phyloP scores from a whole-genome alignment of 2,329 filamentous ascomycete genomes.

The Pezicula carpinea region DNA sequence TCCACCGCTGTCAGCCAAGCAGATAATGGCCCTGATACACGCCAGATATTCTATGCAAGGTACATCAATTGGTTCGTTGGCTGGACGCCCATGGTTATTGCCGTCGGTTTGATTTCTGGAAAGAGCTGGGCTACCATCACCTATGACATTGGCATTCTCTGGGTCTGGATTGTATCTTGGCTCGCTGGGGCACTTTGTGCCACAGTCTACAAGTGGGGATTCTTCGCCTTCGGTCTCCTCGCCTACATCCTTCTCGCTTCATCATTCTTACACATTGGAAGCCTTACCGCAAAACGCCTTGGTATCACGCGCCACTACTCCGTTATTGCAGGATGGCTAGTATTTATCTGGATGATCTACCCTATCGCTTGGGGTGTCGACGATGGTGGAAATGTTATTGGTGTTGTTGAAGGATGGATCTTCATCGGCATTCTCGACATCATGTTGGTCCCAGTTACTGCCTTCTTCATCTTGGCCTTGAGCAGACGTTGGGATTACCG shows the following conservation, averaged over 20 bases:
- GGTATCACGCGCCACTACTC: slow-evolving; percentile 51
- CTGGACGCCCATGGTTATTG: slow-evolving; percentile 46
- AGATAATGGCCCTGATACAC: slow-evolving; percentile 41
- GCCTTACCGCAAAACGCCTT: slow-evolving; percentile 48
- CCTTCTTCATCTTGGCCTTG: slow-evolving; percentile 10
- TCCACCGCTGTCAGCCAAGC: slow-evolving; percentile 55
- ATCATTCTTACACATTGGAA: slow-evolving; percentile 50
- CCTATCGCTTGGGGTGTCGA: slow-evolving; percentile 59
- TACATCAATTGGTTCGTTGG: slow-evolving; percentile 60
- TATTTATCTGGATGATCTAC: slow-evolving; percentile 59
- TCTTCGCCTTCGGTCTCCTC: slow-evolving; percentile 52
- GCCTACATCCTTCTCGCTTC: slow-evolving; percentile 56
- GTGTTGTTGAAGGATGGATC: slow-evolving; percentile 59
- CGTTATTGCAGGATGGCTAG: slow-evolving; percentile 49
- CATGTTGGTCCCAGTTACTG: slow-evolving; percentile 50
- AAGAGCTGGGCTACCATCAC: slow-evolving; percentile 60
- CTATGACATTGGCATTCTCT: slow-evolving; percentile 54
- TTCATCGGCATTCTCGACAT: slow-evolving; percentile 66
- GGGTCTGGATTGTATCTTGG: slow-evolving; percentile 61
- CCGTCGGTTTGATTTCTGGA: slow-evolving; percentile 58
- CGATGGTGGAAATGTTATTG: slow-evolving; percentile 61
- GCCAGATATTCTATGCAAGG: slow-evolving; percentile 61
- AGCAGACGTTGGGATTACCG: slow-evolving; percentile 16
- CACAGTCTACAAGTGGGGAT: slow-evolving; percentile 64
- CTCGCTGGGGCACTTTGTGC: slow-evolving; percentile 58